Base-by-base conservation (phyloP, 371 early-diverging fungal species). In the Syncephalastrum contaminatum region DNA sequence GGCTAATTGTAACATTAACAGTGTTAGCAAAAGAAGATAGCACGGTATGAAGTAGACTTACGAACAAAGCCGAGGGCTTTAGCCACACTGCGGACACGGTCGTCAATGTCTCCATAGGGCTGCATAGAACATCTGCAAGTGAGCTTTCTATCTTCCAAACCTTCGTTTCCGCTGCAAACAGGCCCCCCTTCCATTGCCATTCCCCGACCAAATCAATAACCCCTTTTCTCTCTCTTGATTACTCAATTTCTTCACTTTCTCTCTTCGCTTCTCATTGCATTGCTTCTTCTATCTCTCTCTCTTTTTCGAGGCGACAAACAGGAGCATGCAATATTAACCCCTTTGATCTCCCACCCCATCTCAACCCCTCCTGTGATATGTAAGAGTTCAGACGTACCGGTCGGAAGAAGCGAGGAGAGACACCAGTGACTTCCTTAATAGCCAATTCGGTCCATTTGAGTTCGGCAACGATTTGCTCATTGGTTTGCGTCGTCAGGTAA, bases 401-500 rank as follows among this genome's bases (percentile, higher is more conserved):
- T 60, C 78, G 70, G 55, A 75, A 75, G 19, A 70, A 67, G 43
- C 66, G 64, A 54, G 75, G 78, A 42, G 75, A 70, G 4, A 65
- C 64, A 48, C 88, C 88, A 44, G 78, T 85, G 42, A 83, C 76
- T 22, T 80, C 80, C 60, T 85, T 64, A 65, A 91, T 85, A 47
- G 82, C 82, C 47, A 69, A 58, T 62, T 82, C 87, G 12, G 80
- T 86, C 83, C 83, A 88, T 62, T 82, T 83, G 41, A 89, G 64
- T 65, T 91, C 90, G 50, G 87, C 87, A 43, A 88, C 78, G 40
- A 91, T 75, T 60, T 83, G 78, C 48, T 87, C 86, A 48, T 77
- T 87, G 25, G 83, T 63, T 30, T 79, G 63, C 1, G 85, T 71
- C 21, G 88, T 87, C 68, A 89, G 51, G 47, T 73, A 75, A 18